Evolutionary conservation across 208 protist genomes (phyloP).

Genomic region (Porcisia deanei): DNA sequence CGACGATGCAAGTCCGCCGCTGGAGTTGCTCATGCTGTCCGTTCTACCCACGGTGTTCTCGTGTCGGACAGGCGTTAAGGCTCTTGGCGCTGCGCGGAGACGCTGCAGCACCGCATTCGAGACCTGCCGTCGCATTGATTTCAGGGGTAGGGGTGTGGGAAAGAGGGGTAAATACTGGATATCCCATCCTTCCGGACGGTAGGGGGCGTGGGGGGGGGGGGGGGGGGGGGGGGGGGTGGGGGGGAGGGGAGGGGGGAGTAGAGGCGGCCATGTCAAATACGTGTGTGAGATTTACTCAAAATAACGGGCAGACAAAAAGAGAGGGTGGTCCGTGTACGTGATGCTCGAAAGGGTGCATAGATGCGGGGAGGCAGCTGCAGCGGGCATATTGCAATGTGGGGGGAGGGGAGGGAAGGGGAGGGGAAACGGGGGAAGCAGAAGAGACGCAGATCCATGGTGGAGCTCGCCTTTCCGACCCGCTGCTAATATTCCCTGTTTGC

Average conservation of each 20-base stretch:
- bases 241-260: too few relatives aligned
- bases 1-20: background rate
- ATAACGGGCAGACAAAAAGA: too few relatives aligned
- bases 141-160: background rate
- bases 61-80: background rate
- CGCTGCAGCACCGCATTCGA: background rate
- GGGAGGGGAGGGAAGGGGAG: too few relatives aligned
- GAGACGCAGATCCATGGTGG: too few relatives aligned
- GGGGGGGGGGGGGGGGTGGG: too few relatives aligned
- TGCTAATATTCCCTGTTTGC: too few relatives aligned
- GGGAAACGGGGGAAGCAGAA: too few relatives aligned
- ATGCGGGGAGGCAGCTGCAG: background rate
- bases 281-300: background rate
- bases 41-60: background rate
- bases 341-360: background rate
- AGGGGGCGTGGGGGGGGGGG: too few relatives aligned
- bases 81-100: background rate
- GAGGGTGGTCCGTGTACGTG: too few relatives aligned
- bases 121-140: constrained; percentile 2
- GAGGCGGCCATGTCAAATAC: background rate
- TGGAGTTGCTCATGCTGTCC: background rate
- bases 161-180: background rate
- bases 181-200: background rate
- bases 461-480: too few relatives aligned
- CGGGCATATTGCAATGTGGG: background rate